Percentiles rank a stretch among this genome's conserved stretches.
These are phyloP conservation scores for Suillus alpinus DNA, from an alignment of 768 basidiomycete genomes.

Conservation along the genomic window DNA sequence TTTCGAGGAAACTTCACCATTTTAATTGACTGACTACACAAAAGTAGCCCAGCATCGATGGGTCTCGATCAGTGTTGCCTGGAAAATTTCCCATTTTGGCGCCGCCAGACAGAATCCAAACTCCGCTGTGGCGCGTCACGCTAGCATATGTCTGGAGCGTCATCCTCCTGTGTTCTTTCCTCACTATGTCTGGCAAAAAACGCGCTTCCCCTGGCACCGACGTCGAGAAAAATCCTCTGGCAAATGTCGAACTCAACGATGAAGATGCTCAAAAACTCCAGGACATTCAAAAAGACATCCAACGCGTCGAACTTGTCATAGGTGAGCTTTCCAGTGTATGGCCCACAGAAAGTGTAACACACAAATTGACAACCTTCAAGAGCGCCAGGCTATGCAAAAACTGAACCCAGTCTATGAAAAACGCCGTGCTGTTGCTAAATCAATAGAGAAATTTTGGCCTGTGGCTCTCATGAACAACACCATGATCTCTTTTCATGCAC, in stretches of 20 bases:
- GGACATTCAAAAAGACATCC: conserved; percentile 63
- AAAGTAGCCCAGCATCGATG: too few species aligned
- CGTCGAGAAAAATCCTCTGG: conserved; percentile 66
- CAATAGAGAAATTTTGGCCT: conserved; percentile 82
- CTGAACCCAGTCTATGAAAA: conserved; percentile 64
- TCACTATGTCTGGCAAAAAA: conserved; percentile 51
- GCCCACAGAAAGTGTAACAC: conserved; percentile 1
- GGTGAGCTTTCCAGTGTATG: conserved; percentile 44
- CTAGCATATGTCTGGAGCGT: neutral
- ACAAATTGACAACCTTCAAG: conserved; percentile 34
- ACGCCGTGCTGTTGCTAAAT: conserved; percentile 63
- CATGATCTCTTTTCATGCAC: conserved; percentile 59
- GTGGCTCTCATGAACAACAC: conserved; percentile 75
- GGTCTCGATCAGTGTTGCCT: neutral
- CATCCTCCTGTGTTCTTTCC: conserved; percentile 1
- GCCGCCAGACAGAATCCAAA: neutral
- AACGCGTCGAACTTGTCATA: conserved; percentile 66
- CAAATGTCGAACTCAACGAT: conserved; percentile 65
- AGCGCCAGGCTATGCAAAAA: conserved; percentile 59
- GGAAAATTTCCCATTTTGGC: conserved; percentile 1
- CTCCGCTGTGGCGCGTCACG: conserved; percentile 4
- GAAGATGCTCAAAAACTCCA: conserved; percentile 71
- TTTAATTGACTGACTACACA: too few species aligned
- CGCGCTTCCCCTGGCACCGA: conserved; percentile 80
- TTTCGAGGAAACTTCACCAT: too few species aligned